Percentiles rank a stretch among this genome's conserved stretches.
phyloP scores from a whole-genome alignment of 768 basidiomycete species.

The Scleroderma citrinum region DNA sequence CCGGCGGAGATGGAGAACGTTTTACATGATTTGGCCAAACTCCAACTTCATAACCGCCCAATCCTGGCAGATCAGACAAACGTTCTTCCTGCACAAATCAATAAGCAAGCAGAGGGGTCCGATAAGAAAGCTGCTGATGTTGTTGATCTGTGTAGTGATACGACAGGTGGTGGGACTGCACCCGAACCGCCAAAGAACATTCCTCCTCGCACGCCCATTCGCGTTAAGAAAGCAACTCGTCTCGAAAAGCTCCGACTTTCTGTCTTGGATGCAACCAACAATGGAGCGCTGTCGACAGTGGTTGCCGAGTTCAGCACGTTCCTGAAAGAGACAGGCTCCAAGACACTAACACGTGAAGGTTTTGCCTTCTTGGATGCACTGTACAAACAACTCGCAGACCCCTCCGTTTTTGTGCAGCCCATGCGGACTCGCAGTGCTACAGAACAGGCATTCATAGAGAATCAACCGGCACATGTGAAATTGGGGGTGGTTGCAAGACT shows the following conservation, averaged over 20 bases:
- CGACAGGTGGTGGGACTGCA: conserved; percentile 28
- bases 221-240: conserved; percentile 39
- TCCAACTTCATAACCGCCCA: conserved; percentile 48
- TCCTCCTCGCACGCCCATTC: conserved; percentile 27
- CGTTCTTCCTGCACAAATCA: conserved; percentile 26
- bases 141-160: conserved; percentile 44
- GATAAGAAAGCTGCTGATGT: conserved; percentile 21
- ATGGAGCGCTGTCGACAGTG: conserved; percentile 44
- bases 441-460: conserved; percentile 33
- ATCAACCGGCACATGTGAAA: conserved; percentile 49
- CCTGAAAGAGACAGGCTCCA: conserved; percentile 56
- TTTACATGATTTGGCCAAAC: conserved; percentile 52
- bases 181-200: conserved; percentile 13
- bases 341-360: conserved; percentile 62
- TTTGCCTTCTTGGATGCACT: conserved; percentile 65
- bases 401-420: conserved; percentile 52
- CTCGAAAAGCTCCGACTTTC: conserved; percentile 43
- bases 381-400: conserved; percentile 65
- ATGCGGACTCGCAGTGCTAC: conserved; percentile 42
- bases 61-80: conserved; percentile 50
- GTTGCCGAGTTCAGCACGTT: conserved; percentile 58
- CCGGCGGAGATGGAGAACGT: conserved; percentile 47
- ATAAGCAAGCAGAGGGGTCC: conserved; percentile 22
- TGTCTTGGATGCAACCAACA: conserved; percentile 45
- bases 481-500: conserved; percentile 55